Conservation (phyloP, 1,139 yeast genomes). For the Suhomyces chickasaworum region DNA sequence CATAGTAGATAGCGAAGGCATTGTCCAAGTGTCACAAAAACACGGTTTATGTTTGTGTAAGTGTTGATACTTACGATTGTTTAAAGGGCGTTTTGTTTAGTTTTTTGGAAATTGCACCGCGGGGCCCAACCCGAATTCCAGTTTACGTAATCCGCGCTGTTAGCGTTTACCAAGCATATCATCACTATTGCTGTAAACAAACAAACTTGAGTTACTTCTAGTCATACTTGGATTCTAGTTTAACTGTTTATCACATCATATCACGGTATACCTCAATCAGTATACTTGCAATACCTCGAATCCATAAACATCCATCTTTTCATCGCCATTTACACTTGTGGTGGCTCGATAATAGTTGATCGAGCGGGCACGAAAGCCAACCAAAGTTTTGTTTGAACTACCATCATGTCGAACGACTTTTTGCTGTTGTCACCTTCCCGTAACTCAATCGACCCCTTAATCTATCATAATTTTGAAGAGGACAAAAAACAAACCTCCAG, state of each 20-base stretch:
- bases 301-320: neutral
- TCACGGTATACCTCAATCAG: neutral
- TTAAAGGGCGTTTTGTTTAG: constrained; percentile 6
- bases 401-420: constrained; percentile 35
- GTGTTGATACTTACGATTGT: constrained; percentile 10
- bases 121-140: neutral
- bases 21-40: constrained; percentile 7
- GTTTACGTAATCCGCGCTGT: constrained; percentile 7
- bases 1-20: neutral
- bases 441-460: constrained; percentile 31
- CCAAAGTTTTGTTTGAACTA: neutral
- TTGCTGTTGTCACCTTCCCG: constrained; percentile 41
- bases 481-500: constrained; percentile 12
- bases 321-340: neutral
- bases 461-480: constrained; percentile 21
- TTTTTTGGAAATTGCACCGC: constrained; percentile 5
- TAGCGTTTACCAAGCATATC: constrained; percentile 9
- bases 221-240: neutral
- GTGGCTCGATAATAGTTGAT: neutral
- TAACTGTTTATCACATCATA: neutral
- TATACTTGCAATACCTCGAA: neutral
- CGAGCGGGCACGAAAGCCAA: constrained; percentile 1
- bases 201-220: neutral
- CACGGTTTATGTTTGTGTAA: constrained; percentile 12
- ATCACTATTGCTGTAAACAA: constrained; percentile 7